Evolutionary conservation across 2,329 filamentous ascomycete genomes (phyloP), one percentile per base, ranked within the genome.

Genomic region (Leptographium flavum): DNA sequence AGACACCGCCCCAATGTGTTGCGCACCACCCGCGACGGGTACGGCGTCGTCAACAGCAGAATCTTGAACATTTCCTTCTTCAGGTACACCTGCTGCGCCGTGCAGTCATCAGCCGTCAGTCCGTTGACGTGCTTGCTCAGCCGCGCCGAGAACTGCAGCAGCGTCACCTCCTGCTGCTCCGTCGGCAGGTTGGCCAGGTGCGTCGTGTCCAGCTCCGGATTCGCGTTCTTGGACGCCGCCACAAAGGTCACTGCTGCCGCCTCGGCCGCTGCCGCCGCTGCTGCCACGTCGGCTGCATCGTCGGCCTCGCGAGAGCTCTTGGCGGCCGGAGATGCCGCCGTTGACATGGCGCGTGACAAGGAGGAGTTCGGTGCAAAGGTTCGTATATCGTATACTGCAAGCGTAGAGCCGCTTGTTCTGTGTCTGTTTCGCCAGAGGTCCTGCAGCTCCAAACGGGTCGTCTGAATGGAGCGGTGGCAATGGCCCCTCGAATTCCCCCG

Each of bases 61-160:
- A 98, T 83, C 64, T 94, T 87, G 62, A 96, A 85, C 53, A 95
- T 74, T 70, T 96, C 87, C 61, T 85, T 88, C 65, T 95, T 95
- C 55, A 98, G 73, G 60, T 86, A 85, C 56, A 87, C 79, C 63
- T 98, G 92, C 65, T 95, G 84, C 13, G 84, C 76, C 21, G 85
- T 90, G 53, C 88, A 83, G 58, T 84, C 83, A 54, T 94, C 86
- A 50, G 79, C 71, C 44, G 79, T 75, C 39, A 96, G 74, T 15
- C 68, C 68, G 45, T 79, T 71, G 38, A 94, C 83, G 70, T 95
- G 84, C 54, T 82, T 83, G 50, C 79, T 81, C 46, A 98, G 72
- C 49, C 83, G 78, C 25, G 87, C 83, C 31, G 88, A 83, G 59
- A 93, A 95, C 23, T 81, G 93, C 49, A 98, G 73, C 50, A 98